Conservation (phyloP, 2,329 filamentous ascomycete genomes). For the Chrysosporium queenslandicum region DNA sequence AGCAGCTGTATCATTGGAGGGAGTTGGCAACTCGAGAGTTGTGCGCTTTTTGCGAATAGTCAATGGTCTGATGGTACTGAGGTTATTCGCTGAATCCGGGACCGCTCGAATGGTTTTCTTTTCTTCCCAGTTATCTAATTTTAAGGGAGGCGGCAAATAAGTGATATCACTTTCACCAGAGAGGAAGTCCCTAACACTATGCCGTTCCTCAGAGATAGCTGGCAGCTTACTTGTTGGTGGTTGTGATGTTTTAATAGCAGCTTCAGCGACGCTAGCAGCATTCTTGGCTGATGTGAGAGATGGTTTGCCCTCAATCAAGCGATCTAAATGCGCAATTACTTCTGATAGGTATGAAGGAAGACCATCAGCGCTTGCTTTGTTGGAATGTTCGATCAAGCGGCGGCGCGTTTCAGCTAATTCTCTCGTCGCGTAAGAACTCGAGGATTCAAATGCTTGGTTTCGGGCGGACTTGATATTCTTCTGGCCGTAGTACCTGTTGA, state of each 20-base stretch:
- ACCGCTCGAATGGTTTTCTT: conserved; percentile 49
- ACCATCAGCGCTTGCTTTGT: conserved; percentile 35
- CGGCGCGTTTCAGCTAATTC: conserved; percentile 51
- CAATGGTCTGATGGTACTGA: conserved; percentile 42
- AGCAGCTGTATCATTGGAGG: background rate
- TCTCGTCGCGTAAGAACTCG: conserved; percentile 44
- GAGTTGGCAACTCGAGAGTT: conserved; percentile 12
- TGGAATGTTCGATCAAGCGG: conserved; percentile 45
- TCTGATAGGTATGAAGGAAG: conserved; percentile 46
- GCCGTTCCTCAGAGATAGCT: conserved; percentile 14
- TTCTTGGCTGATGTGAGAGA: conserved; percentile 30
- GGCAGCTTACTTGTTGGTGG: conserved; percentile 14
- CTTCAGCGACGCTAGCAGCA: conserved; percentile 40
- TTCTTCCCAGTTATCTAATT: conserved; percentile 18
- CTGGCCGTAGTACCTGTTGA: conserved; percentile 13
- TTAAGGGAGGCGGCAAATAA: conserved; percentile 14
- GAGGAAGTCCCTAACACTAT: conserved; percentile 5
- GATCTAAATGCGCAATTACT: conserved; percentile 51
- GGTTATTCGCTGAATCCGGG: conserved; percentile 41
- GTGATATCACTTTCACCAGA: background rate
- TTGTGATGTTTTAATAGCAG: conserved; percentile 10
- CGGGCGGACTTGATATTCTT: conserved; percentile 33
- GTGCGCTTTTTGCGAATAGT: conserved; percentile 43
- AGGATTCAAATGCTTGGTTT: conserved; percentile 38
- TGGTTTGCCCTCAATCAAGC: conserved; percentile 42